A percentile compares a stretch with the other conserved stretches of the same genome.
phyloP scores from a whole-genome alignment of 257 asterid species.

The Agastache rugosa region DNA sequence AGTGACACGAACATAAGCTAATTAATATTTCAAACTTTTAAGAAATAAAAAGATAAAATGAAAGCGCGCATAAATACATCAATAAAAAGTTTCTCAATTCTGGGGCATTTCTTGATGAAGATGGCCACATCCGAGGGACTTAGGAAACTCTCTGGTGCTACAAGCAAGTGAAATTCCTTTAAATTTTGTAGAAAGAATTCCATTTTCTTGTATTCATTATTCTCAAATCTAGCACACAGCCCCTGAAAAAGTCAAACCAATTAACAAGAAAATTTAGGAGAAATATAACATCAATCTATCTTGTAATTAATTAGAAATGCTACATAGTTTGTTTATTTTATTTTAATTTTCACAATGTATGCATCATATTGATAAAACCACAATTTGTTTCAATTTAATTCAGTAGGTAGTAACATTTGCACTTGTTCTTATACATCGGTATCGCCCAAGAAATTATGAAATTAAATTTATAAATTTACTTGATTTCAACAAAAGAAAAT shows the following conservation, averaged over 20 bases:
- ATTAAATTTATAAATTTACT: too few relatives aligned
- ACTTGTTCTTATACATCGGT: too few relatives aligned
- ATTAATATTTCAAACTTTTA: not conserved
- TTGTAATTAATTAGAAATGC: not conserved
- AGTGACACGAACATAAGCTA: too few relatives aligned
- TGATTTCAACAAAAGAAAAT: too few relatives aligned
- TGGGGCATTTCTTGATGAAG: conserved; percentile 40
- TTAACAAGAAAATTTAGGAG: not conserved
- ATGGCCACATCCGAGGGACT: conserved; percentile 41
- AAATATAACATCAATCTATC: not conserved
- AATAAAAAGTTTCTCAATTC: conserved; percentile 35
- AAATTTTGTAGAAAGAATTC: conserved; percentile 22
- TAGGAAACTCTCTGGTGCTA: conserved; percentile 39
- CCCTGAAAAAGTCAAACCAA: conserved; percentile 30
- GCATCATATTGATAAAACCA: too few relatives aligned
- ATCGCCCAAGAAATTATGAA: too few relatives aligned
- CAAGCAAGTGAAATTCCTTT: conserved; percentile 38
- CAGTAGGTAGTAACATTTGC: too few relatives aligned
- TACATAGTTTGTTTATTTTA: too few relatives aligned
- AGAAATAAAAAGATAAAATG: not conserved
- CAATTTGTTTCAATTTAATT: too few relatives aligned
- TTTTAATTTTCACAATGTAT: too few relatives aligned
- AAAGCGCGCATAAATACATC: conserved; percentile 39
- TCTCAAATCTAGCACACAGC: conserved; percentile 27
- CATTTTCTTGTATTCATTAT: conserved; percentile 15